Evolutionary conservation across 495 filamentous ascomycete genomes (phyloP).

Genomic region (Daldinia loculata): DNA sequence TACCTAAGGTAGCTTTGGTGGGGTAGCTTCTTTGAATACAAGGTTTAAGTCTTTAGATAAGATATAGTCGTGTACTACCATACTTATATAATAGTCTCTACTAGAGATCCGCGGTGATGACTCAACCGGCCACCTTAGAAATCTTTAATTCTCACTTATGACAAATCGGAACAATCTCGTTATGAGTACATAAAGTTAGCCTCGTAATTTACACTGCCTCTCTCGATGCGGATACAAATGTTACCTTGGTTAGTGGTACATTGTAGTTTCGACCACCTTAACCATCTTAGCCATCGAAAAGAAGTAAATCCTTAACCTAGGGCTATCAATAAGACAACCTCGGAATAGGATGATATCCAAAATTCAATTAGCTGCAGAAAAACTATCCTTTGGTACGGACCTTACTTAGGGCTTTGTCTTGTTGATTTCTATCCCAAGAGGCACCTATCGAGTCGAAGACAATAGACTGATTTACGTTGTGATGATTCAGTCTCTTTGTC

Average conservation of each 20-base stretch:
- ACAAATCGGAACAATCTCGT: not conserved
- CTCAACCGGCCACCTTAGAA: slow-evolving; percentile 24
- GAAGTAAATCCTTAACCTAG: not conserved
- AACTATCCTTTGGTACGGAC: not conserved
- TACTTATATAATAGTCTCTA: not conserved
- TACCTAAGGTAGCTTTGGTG: slow-evolving; percentile 38
- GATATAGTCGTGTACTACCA: not conserved
- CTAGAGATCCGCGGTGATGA: slow-evolving; percentile 9
- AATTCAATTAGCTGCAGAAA: not conserved
- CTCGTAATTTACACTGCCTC: not conserved
- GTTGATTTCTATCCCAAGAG: not conserved
- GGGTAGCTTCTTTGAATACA: slow-evolving; percentile 24
- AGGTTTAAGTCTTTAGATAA: not conserved
- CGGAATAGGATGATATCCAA: not conserved
- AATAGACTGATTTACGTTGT: not conserved
- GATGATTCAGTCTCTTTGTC: not conserved
- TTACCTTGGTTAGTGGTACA: not conserved
- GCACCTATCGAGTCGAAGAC: not conserved
- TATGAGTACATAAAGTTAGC: not conserved
- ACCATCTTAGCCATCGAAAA: not conserved
- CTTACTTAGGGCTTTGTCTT: not conserved
- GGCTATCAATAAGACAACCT: not conserved
- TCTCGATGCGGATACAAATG: not conserved
- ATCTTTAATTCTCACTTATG: not conserved
- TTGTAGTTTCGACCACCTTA: not conserved